Base-by-base conservation (phyloP, 345 rosid genomes). In the Dimocarpus longan region DNA sequence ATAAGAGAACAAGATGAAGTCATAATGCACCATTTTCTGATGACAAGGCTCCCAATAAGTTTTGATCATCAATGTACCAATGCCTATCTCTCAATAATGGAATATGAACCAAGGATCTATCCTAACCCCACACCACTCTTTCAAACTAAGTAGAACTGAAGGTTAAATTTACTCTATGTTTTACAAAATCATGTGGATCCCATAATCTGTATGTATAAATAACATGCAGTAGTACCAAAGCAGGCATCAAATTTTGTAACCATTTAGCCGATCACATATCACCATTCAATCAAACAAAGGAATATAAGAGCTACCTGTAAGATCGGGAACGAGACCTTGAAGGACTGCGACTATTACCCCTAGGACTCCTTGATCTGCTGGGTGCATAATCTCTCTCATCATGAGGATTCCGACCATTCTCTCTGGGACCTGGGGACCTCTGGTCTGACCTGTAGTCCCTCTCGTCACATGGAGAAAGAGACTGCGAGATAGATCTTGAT, bases 401-500 rank as follows among this genome's bases (percentile, higher is more conserved):
- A 54, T 57, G 63, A 5, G 84, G 89, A 70, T 85, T 84, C 73
- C 54, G 81, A 26, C 83, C 84, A 74, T 86, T 85, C 79, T 89
- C 85, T 80, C 76, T 83, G 52, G 91, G 91, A 84, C 86, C 85
- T 77, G 80, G 86, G 46, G 90, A 89, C 80, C 83, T 78, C 63
- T 78, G 78, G 65, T 74, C 85, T 18, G 86, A 85, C 82, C 75
- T 83, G 85, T 74, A 66, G 26, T 81, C 75, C 86, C 71, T 83
- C 69, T 80, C 90, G 59, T 86, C 90, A 46, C 0, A 86, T 40
- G 93, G 95, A 28, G 88, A 87, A 81, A 24, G 86, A 15, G 98
- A 92, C 70, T 37, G 79, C 5, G 97, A 87, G 71, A 90, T 63
- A 37, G 95, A 91, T 85, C 88, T 87, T 66, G 93, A 84, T 76